Evolutionary conservation across 192 early-diverging fungal species (phyloP).

Genomic region (Jimgerdemannia flammicorona): DNA sequence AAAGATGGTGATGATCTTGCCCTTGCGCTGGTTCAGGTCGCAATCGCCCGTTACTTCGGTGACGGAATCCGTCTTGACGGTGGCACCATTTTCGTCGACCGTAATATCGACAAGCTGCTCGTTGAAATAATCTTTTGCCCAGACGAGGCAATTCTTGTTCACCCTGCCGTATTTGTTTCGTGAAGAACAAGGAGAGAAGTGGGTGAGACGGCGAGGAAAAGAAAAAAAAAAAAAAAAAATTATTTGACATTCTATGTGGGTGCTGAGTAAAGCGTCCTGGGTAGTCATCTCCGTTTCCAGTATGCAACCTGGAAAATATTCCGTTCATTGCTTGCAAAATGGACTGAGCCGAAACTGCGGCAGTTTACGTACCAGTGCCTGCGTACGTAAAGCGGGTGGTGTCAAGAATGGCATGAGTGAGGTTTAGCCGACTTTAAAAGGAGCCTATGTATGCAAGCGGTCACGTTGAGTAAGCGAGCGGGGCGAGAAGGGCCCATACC

Average conservation of each 20-base stretch:
- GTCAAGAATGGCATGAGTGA: not conserved
- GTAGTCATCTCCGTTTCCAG: too few species aligned
- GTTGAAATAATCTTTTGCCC: slow-evolving; percentile 84
- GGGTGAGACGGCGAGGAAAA: not conserved
- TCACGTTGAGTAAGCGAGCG: not conserved
- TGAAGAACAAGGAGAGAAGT: not conserved
- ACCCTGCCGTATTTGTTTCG: slow-evolving; percentile 58
- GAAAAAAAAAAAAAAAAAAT: too few species aligned
- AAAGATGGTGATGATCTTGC: slow-evolving; percentile 91
- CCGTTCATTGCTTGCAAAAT: not conserved
- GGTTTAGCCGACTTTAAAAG: not conserved
- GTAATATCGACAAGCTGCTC: slow-evolving; percentile 53
- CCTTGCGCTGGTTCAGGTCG: slow-evolving; percentile 94
- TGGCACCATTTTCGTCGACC: slow-evolving; percentile 51
- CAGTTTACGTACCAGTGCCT: slow-evolving; percentile 37
- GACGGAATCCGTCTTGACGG: slow-evolving; percentile 56
- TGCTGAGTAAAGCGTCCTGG: too few species aligned
- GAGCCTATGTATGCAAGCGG: not conserved
- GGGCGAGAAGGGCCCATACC: slow-evolving; percentile 22
- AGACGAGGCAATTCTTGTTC: slow-evolving; percentile 89
- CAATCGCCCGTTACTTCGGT: slow-evolving; percentile 78
- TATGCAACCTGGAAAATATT: too few species aligned
- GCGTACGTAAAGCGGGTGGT: not conserved
- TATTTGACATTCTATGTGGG: not conserved
- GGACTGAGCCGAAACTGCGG: not conserved